Conservation (phyloP, 83 land plant genomes). For the Picea abies region DNA sequence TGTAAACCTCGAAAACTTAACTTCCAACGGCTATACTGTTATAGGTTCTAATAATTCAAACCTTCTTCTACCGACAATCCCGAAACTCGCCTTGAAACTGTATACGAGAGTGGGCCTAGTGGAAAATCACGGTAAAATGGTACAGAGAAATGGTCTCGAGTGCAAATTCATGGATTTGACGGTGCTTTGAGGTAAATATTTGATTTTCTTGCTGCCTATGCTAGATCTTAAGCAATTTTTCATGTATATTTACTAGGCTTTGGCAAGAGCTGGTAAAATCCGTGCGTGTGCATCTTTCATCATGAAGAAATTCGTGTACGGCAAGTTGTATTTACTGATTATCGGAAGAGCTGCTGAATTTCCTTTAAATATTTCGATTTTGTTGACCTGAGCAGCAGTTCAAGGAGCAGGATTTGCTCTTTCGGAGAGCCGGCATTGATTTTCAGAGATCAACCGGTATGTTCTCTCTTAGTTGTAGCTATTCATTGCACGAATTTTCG, state of each 20-base stretch:
- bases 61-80: background rate
- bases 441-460: background rate
- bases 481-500: background rate
- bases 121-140: background rate
- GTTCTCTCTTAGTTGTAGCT: background rate
- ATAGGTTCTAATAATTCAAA: too few species aligned
- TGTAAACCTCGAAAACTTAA: background rate
- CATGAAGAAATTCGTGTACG: background rate
- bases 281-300: background rate
- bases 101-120: background rate
- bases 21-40: constrained; percentile 3
- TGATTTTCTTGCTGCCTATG: background rate
- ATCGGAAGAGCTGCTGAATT: background rate
- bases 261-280: background rate
- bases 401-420: background rate
- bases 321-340: constrained; percentile 3
- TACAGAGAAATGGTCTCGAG: background rate
- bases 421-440: background rate
- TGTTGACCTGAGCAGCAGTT: background rate
- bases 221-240: background rate
- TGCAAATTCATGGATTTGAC: background rate
- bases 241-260: background rate
- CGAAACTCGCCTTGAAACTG: background rate
- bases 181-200: background rate
- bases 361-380: constrained; percentile 10